phyloP scores from a whole-genome alignment of 257 asterid species.

The Eucommia ulmoides region DNA sequence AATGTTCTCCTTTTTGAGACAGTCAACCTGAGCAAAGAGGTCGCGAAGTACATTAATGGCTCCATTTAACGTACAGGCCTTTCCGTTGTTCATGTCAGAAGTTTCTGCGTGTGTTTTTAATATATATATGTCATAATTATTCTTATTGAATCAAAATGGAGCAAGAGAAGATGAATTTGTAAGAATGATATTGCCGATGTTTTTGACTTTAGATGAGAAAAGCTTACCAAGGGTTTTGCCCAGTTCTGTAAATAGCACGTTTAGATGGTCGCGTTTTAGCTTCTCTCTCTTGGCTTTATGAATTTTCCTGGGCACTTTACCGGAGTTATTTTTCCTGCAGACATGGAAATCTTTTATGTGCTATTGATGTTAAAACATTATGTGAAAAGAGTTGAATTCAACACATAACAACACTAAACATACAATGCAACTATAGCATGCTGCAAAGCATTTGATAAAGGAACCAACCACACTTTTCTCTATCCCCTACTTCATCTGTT shows the following conservation, averaged over 20 bases:
- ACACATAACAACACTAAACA: neutral
- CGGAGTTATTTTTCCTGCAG: conserved; percentile 20
- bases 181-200: too few species aligned
- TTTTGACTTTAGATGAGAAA: conserved; percentile 4
- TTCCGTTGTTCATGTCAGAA: conserved; percentile 34
- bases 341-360: neutral
- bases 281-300: conserved; percentile 69
- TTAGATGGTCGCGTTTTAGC: conserved; percentile 51
- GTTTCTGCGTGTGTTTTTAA: conserved; percentile 32
- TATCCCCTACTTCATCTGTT: neutral
- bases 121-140: conserved; percentile 2
- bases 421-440: neutral
- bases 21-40: conserved; percentile 32
- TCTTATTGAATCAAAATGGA: neutral
- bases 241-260: conserved; percentile 43
- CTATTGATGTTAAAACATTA: neutral
- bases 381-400: neutral
- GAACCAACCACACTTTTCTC: neutral
- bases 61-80: conserved; percentile 47
- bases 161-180: neutral
- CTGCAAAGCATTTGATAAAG: neutral
- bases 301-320: conserved; percentile 33
- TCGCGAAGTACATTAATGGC: conserved; percentile 39
- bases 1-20: conserved; percentile 37
- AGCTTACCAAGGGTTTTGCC: conserved; percentile 33